phyloP scores from a whole-genome alignment of 805 yeast genomes.

The Huiozyma naganishii region DNA sequence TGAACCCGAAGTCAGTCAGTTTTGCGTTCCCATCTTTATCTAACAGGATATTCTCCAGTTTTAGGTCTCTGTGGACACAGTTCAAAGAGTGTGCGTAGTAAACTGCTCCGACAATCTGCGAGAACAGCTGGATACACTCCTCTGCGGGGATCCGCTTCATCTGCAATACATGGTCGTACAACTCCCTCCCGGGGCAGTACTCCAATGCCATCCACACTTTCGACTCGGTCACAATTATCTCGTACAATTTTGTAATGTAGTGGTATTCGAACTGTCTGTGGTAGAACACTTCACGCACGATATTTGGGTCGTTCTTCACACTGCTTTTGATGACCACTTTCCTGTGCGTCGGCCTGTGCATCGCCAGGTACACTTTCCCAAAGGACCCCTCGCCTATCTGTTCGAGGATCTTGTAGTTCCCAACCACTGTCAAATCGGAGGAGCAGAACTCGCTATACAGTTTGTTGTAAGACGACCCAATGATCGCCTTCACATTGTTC shows the following conservation, averaged over 20 bases:
- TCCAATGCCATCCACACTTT: slow-evolving; percentile 82
- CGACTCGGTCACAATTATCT: slow-evolving; percentile 70
- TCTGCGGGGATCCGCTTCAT: slow-evolving; percentile 39
- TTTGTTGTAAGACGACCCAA: slow-evolving; percentile 56
- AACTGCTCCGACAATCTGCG: slow-evolving; percentile 51
- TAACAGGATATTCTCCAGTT: slow-evolving; percentile 64
- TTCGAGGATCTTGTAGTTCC: slow-evolving; percentile 62
- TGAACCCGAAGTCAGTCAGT: slow-evolving; percentile 88
- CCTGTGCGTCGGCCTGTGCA: slow-evolving; percentile 61
- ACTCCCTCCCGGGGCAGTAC: slow-evolving; percentile 74
- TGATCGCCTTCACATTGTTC: slow-evolving; percentile 26
- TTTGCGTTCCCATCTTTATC: slow-evolving; percentile 53
- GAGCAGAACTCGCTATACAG: slow-evolving; percentile 40
- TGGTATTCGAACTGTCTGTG: slow-evolving; percentile 78
- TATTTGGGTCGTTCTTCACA: slow-evolving; percentile 63
- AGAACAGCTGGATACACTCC: slow-evolving; percentile 44
- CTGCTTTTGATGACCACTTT: slow-evolving; percentile 82
- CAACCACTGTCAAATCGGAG: slow-evolving; percentile 52
- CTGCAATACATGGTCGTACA: slow-evolving; percentile 54
- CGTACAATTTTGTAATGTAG: slow-evolving; percentile 75
- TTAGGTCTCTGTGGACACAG: slow-evolving; percentile 77
- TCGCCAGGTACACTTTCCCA: slow-evolving; percentile 83
- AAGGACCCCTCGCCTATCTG: slow-evolving; percentile 88
- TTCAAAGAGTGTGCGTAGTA: slow-evolving; percentile 65
- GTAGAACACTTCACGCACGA: slow-evolving; percentile 83